A percentile compares a stretch with the other conserved stretches of the same genome.
Conservation (phyloP, 106 monocot genomes). For the Allium sativum region DNA sequence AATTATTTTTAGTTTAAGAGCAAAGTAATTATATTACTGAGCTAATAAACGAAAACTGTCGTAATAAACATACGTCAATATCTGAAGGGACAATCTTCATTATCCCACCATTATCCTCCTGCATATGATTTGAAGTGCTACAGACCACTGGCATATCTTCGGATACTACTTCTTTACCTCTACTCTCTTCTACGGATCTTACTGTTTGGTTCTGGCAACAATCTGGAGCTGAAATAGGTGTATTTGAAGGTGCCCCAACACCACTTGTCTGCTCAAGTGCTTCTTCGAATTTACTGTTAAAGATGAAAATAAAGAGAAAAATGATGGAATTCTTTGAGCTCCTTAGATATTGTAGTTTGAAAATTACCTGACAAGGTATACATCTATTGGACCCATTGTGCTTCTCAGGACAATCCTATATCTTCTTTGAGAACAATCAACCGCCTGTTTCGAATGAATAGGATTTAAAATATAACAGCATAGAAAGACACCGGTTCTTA, state of each 20-base stretch:
- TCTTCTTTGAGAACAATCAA: constrained; percentile 61
- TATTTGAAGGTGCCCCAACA: constrained; percentile 6
- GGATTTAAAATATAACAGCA: not conserved
- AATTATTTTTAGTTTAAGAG: too few relatives aligned
- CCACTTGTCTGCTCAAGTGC: constrained; percentile 59
- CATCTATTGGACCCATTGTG: constrained; percentile 76
- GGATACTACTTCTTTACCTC: constrained; percentile 13
- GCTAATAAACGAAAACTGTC: too few relatives aligned
- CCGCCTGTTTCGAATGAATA: constrained; percentile 20
- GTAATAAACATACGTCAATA: constrained; percentile 36
- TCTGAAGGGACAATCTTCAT: constrained; percentile 63
- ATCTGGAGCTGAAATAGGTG: constrained; percentile 13
- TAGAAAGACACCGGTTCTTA: not conserved
- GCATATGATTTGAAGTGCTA: constrained; percentile 18
- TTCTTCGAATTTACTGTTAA: constrained; percentile 64
- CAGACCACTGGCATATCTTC: constrained; percentile 6
- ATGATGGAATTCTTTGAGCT: not conserved
- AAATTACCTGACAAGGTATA: constrained; percentile 76
- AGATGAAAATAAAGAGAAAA: not conserved
- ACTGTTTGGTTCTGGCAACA: constrained; percentile 4
- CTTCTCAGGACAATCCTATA: constrained; percentile 84
- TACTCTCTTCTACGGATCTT: constrained; percentile 4
- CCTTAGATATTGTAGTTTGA: not conserved
- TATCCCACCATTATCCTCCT: constrained; percentile 37
- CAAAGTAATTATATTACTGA: too few relatives aligned